Base-by-base conservation (phyloP, 345 rosid species). In the Stellera chamaejasme region DNA sequence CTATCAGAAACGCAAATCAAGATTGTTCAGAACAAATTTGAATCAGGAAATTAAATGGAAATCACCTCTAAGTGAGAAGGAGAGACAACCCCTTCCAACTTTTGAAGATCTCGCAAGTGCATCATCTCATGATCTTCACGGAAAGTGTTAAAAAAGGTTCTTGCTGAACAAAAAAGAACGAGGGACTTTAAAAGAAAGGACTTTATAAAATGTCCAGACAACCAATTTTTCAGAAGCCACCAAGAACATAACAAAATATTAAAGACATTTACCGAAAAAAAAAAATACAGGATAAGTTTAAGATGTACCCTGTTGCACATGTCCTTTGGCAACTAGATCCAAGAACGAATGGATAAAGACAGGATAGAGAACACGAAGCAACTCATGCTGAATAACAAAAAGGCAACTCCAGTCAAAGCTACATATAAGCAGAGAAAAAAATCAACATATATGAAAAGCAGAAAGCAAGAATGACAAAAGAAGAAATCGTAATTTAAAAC, bases 331-430 rank as follows among this genome's bases (percentile, higher is more conserved):
- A 23, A 94, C 85, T 59, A 94, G 72, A 75, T 94, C 95, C 96
- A 93, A 85, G 66, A 87, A 90, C 60, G 90, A 83, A 67, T 93
- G 97, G 58, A 90, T 77, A 71, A 87, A 93, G 28, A 90, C 95
- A 0, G 99, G 97, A 85, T 90, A 90, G 67, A 93, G 95, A 64
- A 94, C 95, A 41, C 96, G 87, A 55, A 94, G 95, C 74, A 94
- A 77, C 64, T 94, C 97, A 59, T 82, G 90, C 99, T 94, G 90
- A 77, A 73, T 16, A 48, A 54, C 59, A 13, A 23, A 69, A 68
- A 53, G n/a, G 54, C 48, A 47, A 2, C 53, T 41, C 12, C 58
- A 46, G 48, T 32, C 45, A 48, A 23, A 26, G 10, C 10, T 46
- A 54, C 49, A 50, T 26, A 36, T 27, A 13, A 51, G 11, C 43